Evolutionary conservation across 1,284 basidiomycete species (phyloP), one percentile per base, ranked within the genome.

Genomic region (Waitea zeae): DNA sequence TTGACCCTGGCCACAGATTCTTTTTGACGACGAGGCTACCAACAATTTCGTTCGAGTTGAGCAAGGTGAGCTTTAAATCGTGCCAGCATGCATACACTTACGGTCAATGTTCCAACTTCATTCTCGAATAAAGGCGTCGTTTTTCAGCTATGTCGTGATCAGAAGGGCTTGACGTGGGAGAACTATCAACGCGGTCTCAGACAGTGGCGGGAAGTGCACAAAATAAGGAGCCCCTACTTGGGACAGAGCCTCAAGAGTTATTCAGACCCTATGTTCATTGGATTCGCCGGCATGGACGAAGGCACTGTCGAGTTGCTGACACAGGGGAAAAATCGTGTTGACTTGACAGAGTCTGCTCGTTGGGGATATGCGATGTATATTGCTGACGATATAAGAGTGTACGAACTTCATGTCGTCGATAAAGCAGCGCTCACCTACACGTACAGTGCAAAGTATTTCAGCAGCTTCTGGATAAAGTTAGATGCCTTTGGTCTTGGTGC

Each of bases 361-460:
- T 37, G 36, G 36, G 36, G 36, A 15, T 37, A 12, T 15, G 36
- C 36, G 20, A 32, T 37, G 36, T 37, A 37, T 19, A 24, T 37
- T 20, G 36, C 36, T 4, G 36, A 37, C 26, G 17, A 37, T 15
- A 31, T 32, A 6, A 20, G 19, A 4, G 24, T 37, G 36, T 37
- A 19, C 33, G 36, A 28, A n/a, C 24, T 9, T 9, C 15, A 5
- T 18, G 24, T 14, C 4, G 12, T 17, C 15, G 17, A 30, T 18
- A 26, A 17, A 6, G 12, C 28, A 4, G 20, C 20, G 12, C 31
- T 34, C 20, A 34, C 19, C 17, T 18, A 13, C n/a, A 5, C 14
- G 9, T 6, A 17, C 20, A 37, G 36, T 5, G 36, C 36, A 15
- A 34, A 34, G 19, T 37, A 33, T 20, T 37, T 37, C 19, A 17